Evolutionary conservation across 176 grass and related monocot species (phyloP).

Genomic region (Zoysia pacifica): DNA sequence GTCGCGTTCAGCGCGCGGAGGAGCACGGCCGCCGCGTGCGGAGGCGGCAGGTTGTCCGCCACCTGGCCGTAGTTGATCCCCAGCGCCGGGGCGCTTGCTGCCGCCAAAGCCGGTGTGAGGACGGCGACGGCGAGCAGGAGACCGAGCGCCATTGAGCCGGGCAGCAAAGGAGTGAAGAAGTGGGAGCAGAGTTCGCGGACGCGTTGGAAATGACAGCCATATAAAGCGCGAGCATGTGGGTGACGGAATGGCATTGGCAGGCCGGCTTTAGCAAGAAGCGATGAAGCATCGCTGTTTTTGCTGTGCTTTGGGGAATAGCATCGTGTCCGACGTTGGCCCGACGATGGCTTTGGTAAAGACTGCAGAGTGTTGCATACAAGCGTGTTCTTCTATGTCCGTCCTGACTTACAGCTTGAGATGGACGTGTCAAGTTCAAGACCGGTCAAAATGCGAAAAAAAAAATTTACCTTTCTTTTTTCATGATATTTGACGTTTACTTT

Average conservation of each 20-base stretch:
- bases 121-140: slow-evolving; percentile 36
- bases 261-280: slow-evolving; percentile 21
- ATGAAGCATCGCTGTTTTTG: background rate
- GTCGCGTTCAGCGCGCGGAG: slow-evolving; percentile 56
- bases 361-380: background rate
- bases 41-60: slow-evolving; percentile 76
- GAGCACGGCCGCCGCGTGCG: slow-evolving; percentile 45
- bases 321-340: background rate
- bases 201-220: slow-evolving; percentile 18
- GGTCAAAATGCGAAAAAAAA: background rate
- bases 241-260: background rate
- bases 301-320: background rate
- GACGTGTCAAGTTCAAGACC: background rate
- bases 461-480: too few relatives aligned
- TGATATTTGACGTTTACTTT: too few relatives aligned
- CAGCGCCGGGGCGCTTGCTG: slow-evolving; percentile 7
- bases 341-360: background rate
- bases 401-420: background rate
- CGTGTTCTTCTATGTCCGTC: background rate
- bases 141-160: slow-evolving; percentile 18
- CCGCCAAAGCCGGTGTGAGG: slow-evolving; percentile 2
- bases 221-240: slow-evolving; percentile 38
- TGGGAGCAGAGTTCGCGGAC: slow-evolving; percentile 17
- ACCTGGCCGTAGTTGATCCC: slow-evolving; percentile 92
- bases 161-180: background rate